Evolutionary conservation across 805 yeast species (phyloP).

Genomic region (Myxozyma monticola): DNA sequence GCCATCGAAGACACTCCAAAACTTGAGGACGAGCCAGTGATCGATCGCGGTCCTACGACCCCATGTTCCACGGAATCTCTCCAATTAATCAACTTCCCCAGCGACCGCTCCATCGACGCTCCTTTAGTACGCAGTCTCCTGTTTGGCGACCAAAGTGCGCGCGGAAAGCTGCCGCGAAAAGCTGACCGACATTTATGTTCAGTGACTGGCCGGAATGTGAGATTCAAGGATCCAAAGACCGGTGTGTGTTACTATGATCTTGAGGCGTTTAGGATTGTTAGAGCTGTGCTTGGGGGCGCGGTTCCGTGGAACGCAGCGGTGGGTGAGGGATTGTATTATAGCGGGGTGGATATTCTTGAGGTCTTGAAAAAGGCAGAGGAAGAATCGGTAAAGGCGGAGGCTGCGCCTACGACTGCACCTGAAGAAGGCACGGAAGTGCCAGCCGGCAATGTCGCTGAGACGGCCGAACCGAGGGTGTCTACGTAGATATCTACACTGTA

Average conservation of each 20-base stretch:
- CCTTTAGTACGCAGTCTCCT: slow-evolving; percentile 44
- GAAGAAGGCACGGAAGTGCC: background rate
- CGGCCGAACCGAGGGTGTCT: background rate
- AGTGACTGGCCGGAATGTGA: slow-evolving; percentile 75
- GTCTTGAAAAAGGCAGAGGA: background rate
- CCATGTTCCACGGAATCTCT: slow-evolving; percentile 17
- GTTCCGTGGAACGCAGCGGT: slow-evolving; percentile 53
- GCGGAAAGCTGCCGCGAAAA: slow-evolving; percentile 46
- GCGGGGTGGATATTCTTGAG: background rate
- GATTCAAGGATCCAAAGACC: slow-evolving; percentile 82
- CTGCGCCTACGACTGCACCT: background rate
- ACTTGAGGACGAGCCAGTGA: too few relatives aligned
- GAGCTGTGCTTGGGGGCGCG: slow-evolving; percentile 49
- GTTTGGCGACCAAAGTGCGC: slow-evolving; percentile 56
- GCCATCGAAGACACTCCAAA: background rate
- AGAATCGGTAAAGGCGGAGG: slow-evolving; percentile 2
- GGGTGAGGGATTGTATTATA: slow-evolving; percentile 40
- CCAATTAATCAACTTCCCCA: slow-evolving; percentile 14
- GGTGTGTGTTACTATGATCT: slow-evolving; percentile 86
- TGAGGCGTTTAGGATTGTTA: slow-evolving; percentile 70
- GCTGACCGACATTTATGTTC: slow-evolving; percentile 62
- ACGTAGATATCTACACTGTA: too few relatives aligned
- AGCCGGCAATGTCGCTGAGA: background rate
- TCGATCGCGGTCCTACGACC: slow-evolving; percentile 2
- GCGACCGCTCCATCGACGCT: slow-evolving; percentile 14